Conservation (phyloP, 495 filamentous ascomycete genomes). For the Penicillium atrosanguineum region DNA sequence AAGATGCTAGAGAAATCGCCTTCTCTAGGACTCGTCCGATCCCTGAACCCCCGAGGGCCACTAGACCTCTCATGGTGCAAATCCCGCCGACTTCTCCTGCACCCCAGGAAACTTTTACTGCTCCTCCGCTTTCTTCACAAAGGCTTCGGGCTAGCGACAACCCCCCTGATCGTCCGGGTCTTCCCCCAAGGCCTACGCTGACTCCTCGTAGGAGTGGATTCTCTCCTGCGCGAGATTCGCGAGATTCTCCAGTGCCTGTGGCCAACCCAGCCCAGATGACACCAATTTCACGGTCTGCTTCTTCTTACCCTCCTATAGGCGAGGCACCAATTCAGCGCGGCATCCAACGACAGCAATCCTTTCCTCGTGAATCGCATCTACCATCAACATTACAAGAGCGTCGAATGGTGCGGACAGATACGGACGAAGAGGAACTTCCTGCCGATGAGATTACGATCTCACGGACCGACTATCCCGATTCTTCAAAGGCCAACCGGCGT, state of each 20-base stretch:
- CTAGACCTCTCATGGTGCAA: constrained; percentile 36
- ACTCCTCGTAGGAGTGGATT: constrained; percentile 20
- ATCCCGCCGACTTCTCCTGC: constrained; percentile 28
- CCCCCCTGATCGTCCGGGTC: constrained; percentile 55
- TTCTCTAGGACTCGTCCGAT: constrained; percentile 25
- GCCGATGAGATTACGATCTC: constrained; percentile 30
- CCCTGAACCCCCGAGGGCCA: constrained; percentile 27
- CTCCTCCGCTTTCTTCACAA: constrained; percentile 28
- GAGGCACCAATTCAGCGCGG: constrained; percentile 17
- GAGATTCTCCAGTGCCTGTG: constrained; percentile 17
- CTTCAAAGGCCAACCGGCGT: constrained; percentile 79
- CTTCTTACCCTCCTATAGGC: constrained; percentile 8
- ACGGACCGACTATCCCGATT: constrained; percentile 71
- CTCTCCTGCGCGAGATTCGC: constrained; percentile 37
- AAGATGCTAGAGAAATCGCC: constrained; percentile 32
- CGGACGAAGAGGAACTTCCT: constrained; percentile 30
- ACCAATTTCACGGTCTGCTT: constrained; percentile 17
- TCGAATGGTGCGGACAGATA: constrained; percentile 23
- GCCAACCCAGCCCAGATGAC: constrained; percentile 15
- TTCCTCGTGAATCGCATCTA: constrained; percentile 28
- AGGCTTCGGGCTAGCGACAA: constrained; percentile 27
- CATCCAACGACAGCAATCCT: constrained; percentile 30
- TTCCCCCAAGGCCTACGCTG: constrained; percentile 53
- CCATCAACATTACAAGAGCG: constrained; percentile 23
- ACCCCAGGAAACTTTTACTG: constrained; percentile 20